Evolutionary conservation across 805 yeast species (phyloP).

Genomic region (Starmerella vitae): DNA sequence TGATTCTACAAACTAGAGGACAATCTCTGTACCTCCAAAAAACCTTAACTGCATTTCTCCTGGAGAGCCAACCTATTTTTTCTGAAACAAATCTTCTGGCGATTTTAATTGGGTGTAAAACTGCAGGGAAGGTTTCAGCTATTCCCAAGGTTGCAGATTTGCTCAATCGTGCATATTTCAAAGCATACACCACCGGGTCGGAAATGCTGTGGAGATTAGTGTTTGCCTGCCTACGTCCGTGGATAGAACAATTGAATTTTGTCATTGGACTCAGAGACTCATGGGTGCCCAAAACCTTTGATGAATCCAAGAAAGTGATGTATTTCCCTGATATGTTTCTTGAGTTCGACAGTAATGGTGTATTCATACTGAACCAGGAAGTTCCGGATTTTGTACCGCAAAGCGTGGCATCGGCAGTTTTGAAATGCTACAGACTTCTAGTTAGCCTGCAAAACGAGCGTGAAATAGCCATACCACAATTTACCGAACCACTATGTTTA

Average conservation of each 20-base stretch:
- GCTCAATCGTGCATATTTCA: slow-evolving; percentile 10
- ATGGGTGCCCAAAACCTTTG: background rate
- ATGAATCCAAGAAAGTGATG: background rate
- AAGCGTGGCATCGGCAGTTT: slow-evolving; percentile 6
- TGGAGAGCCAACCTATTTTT: background rate
- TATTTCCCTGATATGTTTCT: slow-evolving; percentile 17
- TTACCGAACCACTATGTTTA: too few relatives aligned
- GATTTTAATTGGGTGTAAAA: slow-evolving; percentile 15
- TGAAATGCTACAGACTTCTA: slow-evolving; percentile 4
- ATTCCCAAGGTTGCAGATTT: slow-evolving; percentile 11
- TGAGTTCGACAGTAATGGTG: background rate
- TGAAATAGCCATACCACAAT: background rate
- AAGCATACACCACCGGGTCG: slow-evolving; percentile 1
- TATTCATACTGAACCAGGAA: background rate
- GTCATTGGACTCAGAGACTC: slow-evolving; percentile 11
- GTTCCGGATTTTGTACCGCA: slow-evolving; percentile 13
- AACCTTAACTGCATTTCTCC: background rate
- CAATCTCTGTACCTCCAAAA: background rate
- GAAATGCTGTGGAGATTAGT: slow-evolving; percentile 13
- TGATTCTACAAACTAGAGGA: background rate
- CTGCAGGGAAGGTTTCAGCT: slow-evolving; percentile 2
- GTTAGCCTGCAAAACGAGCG: background rate
- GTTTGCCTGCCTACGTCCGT: slow-evolving; percentile 10
- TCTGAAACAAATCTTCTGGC: slow-evolving; percentile 6
- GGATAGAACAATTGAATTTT: slow-evolving; percentile 16